These are phyloP conservation scores for Penicillium sp. DNA, from an alignment of 2,329 filamentous ascomycete species.

Conservation along the genomic window DNA sequence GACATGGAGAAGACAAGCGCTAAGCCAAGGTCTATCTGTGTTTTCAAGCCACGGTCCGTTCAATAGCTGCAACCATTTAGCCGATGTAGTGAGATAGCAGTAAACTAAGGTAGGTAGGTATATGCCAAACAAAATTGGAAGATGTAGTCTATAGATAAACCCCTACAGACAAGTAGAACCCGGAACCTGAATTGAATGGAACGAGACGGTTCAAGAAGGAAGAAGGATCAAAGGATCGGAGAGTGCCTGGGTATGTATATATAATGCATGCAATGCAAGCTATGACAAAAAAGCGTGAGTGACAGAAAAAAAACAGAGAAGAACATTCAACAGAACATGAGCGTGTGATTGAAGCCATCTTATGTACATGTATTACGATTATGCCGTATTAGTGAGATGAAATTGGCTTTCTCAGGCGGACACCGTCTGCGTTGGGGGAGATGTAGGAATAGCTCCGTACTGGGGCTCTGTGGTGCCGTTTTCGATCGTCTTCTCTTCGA, in stretches of 20 bases:
- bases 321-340: neutral
- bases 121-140: neutral
- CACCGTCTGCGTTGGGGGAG: neutral
- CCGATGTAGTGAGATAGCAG: neutral
- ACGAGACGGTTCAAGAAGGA: neutral
- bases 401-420: conserved; percentile 1
- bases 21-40: too few species aligned
- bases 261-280: neutral
- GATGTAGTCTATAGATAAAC: neutral
- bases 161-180: neutral
- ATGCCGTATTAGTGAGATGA: neutral
- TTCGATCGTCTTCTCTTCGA: conserved; percentile 3
- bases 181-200: neutral
- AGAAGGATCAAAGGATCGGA: neutral
- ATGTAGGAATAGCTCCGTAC: neutral
- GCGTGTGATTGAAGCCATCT: neutral
- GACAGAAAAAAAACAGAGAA: neutral
- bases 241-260: neutral
- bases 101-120: neutral
- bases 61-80: neutral
- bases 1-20: too few species aligned
- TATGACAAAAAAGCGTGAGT: neutral
- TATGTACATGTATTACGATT: neutral
- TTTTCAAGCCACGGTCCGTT: neutral
- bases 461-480: neutral